These are phyloP conservation scores for Xanthoconium stramineum DNA, from an alignment of 768 basidiomycete species.

Conservation along the genomic window DNA sequence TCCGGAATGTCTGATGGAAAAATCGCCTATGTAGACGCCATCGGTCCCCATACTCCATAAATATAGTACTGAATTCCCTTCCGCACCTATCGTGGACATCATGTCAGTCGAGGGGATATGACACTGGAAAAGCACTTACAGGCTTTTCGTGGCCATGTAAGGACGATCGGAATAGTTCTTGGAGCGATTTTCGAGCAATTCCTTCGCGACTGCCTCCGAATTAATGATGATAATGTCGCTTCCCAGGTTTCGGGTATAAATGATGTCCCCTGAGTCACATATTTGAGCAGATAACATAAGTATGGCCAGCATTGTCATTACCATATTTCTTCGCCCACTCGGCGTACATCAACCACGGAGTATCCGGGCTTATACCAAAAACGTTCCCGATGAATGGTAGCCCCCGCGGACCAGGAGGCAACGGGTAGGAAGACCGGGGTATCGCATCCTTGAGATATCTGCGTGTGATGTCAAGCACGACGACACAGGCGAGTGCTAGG, in stretches of 20 bases:
- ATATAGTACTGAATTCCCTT: slow-evolving; percentile 20
- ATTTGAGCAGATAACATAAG: not conserved
- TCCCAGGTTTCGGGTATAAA: slow-evolving; percentile 47
- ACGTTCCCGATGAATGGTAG: slow-evolving; percentile 35
- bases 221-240: slow-evolving; percentile 46
- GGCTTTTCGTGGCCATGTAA: slow-evolving; percentile 13
- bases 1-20: slow-evolving; percentile 27
- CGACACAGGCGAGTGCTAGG: slow-evolving; percentile 4
- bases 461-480: slow-evolving; percentile 7
- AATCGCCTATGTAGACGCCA: slow-evolving; percentile 33
- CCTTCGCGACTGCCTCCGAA: slow-evolving; percentile 38
- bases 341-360: slow-evolving; percentile 37
- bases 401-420: slow-evolving; percentile 39
- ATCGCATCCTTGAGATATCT: slow-evolving; percentile 4
- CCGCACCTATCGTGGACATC: slow-evolving; percentile 13
- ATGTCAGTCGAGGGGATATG: not conserved
- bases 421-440: slow-evolving; percentile 2
- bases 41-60: slow-evolving; percentile 31
- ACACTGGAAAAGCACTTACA: slow-evolving; percentile 1
- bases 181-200: slow-evolving; percentile 47
- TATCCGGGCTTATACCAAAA: slow-evolving; percentile 11
- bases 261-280: slow-evolving; percentile 36
- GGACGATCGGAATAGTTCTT: slow-evolving; percentile 53
- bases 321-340: slow-evolving; percentile 39
- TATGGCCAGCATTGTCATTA: not conserved